Conservation (phyloP, 2,329 filamentous ascomycete genomes). For the Alternaria triticina region DNA sequence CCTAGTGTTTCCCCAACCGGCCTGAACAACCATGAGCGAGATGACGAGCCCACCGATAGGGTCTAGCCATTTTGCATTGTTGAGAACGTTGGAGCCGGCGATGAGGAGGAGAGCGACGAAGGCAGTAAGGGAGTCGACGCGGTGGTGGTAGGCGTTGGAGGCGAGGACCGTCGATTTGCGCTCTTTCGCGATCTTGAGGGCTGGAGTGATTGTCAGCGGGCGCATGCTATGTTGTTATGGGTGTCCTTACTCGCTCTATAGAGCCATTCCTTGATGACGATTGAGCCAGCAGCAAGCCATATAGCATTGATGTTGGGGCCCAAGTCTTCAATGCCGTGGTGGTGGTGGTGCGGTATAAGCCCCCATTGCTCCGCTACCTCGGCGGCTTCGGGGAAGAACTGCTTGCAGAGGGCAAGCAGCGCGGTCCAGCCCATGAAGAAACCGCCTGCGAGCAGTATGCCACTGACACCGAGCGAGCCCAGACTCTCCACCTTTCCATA, state of each 20-base stretch:
- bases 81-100: slow-evolving; percentile 83
- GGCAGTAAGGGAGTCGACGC: slow-evolving; percentile 92
- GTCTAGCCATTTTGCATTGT: slow-evolving; percentile 89
- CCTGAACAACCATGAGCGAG: slow-evolving; percentile 89
- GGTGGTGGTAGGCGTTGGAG: slow-evolving; percentile 95
- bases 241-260: slow-evolving; percentile 80
- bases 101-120: slow-evolving; percentile 92
- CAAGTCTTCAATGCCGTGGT: slow-evolving; percentile 63
- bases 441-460: slow-evolving; percentile 86
- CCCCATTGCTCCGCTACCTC: slow-evolving; percentile 52
- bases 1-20: slow-evolving; percentile 84
- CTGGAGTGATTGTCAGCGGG: slow-evolving; percentile 56
- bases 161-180: slow-evolving; percentile 95
- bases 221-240: neutral
- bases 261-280: slow-evolving; percentile 93
- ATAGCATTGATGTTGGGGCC: slow-evolving; percentile 90
- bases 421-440: slow-evolving; percentile 83
- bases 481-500: slow-evolving; percentile 99
- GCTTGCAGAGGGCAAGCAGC: slow-evolving; percentile 63
- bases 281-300: slow-evolving; percentile 90
- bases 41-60: slow-evolving; percentile 92
- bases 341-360: slow-evolving; percentile 65
- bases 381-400: slow-evolving; percentile 56
- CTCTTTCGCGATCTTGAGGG: slow-evolving; percentile 93
- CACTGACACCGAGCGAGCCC: slow-evolving; percentile 89